Evolutionary conservation across 345 rosid species (phyloP), one percentile per base, ranked within the genome.

Genomic region (Limnanthes douglasii): DNA sequence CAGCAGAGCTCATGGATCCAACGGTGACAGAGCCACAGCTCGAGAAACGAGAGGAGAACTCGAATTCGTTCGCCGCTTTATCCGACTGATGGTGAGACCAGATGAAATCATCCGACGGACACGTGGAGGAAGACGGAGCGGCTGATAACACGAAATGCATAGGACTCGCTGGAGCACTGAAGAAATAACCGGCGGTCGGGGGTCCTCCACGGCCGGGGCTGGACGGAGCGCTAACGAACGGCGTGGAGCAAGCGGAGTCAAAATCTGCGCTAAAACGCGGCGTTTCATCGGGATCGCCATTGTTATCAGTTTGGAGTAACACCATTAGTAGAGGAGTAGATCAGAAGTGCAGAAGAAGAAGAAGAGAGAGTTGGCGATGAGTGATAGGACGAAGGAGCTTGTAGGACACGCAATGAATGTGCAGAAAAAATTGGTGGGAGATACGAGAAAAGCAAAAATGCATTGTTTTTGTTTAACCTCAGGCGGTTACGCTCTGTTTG

Each of bases 221-320:
- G 0, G 98, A 90, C 15, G 98, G 98, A 14, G 95, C 98, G 34
- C 94, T 79, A 8, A 83, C 98, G 51, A 74, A 90, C 6, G 98
- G 98, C 9, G 98, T 74, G n/a, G 98, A 90, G 51, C 92, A 84
- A 43, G 68, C 51, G 17, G 37, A 34, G 23, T 18, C 56, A 14
- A 38, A 15, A 31, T 50, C 62, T 16, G 49, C 61, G 12, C 50
- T 55, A 30, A 41, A 55, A 40, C 48, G 53, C 27, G 48, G 48
- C 44, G 48, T 39, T 4, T 53, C 35, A n/a, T 31, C 59, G 2
- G 34, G 19, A 3, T 47, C 54, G 27, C 47, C 60, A 36, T 47
- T n/a, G n/a, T n/a, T n/a, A n/a, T n/a, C n/a, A n/a, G n/a, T n/a
- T n/a, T n/a, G n/a, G n/a, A n/a, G n/a, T n/a, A n/a, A n/a, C n/a